phyloP scores from a whole-genome alignment of 1,284 basidiomycete species.

The Ceratobasidium sp. region DNA sequence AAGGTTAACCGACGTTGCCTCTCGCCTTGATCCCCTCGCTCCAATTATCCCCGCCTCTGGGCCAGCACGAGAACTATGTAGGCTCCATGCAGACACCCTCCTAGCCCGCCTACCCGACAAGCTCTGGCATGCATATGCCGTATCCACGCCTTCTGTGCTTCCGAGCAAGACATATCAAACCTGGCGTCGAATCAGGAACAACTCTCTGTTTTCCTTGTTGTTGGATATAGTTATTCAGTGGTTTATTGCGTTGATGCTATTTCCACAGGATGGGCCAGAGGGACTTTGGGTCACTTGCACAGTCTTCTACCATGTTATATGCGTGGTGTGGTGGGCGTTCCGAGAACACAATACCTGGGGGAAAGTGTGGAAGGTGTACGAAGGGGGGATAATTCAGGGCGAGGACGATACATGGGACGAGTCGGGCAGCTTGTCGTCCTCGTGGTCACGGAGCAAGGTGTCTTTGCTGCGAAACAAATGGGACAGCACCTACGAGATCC shows the following conservation, averaged over 20 bases:
- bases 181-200: neutral
- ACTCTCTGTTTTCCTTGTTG: conserved; percentile 8
- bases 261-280: conserved; percentile 10
- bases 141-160: neutral
- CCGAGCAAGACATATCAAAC: neutral
- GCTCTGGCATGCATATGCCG: conserved; percentile 35
- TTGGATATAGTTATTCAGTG: conserved; percentile 27
- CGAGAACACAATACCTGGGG: conserved; percentile 9
- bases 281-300: conserved; percentile 12
- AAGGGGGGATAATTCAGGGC: conserved; percentile 1
- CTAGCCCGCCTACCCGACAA: conserved; percentile 28
- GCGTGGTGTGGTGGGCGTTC: neutral
- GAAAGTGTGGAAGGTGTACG: conserved; percentile 29
- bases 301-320: neutral
- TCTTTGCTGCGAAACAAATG: neutral
- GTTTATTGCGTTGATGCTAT: conserved; percentile 10
- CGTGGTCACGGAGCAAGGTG: conserved; percentile 10
- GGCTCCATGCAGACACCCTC: neutral
- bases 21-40: conserved; percentile 16
- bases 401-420: conserved; percentile 10
- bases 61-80: neutral
- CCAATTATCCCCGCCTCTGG: conserved; percentile 17
- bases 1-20: conserved; percentile 21
- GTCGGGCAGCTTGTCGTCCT: neutral
- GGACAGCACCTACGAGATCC: neutral